These are phyloP conservation scores for Penicillium macrosclerotiorum DNA, from an alignment of 495 filamentous ascomycete genomes.

Conservation along the genomic window DNA sequence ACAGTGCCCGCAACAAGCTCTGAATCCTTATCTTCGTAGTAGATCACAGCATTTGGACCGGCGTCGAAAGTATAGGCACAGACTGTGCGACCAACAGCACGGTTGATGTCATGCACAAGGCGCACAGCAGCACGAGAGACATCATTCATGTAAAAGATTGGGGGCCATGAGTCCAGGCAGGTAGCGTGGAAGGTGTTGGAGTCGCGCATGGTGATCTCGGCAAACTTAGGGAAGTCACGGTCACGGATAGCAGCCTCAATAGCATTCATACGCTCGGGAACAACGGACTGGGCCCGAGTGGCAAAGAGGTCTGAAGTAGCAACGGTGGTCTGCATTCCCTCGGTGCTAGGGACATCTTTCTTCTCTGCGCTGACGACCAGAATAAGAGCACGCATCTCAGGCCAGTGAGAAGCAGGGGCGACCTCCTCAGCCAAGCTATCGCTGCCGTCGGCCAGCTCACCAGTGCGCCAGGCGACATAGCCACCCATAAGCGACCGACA, in stretches of 20 bases:
- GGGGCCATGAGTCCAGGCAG: constrained; percentile 90
- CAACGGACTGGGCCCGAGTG: constrained; percentile 66
- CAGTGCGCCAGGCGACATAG: constrained; percentile 91
- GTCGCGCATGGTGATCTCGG: constrained; percentile 88
- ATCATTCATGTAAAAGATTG: constrained; percentile 98
- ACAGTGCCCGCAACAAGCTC: constrained; percentile 70
- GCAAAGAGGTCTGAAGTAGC: constrained; percentile 79
- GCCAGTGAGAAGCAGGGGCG: constrained; percentile 85
- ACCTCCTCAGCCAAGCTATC: constrained; percentile 86
- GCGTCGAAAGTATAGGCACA: constrained; percentile 98
- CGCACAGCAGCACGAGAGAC: constrained; percentile 79
- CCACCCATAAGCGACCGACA: constrained; percentile 91
- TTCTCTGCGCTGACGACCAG: constrained; percentile 89
- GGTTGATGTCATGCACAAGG: constrained; percentile 86
- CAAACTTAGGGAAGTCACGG: constrained; percentile 83
- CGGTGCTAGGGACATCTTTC: constrained; percentile 88
- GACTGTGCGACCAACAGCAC: constrained; percentile 64
- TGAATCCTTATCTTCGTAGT: constrained; percentile 79
- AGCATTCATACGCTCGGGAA: constrained; percentile 77
- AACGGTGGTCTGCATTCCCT: constrained; percentile 96
- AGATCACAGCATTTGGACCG: constrained; percentile 94
- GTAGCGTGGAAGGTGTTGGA: constrained; percentile 95
- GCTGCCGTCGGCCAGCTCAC: constrained; percentile 65
- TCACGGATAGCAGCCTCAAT: constrained; percentile 80
- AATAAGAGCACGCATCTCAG: constrained; percentile 86